phyloP scores from a whole-genome alignment of 257 asterid species.

The Linderniella brevidens region DNA sequence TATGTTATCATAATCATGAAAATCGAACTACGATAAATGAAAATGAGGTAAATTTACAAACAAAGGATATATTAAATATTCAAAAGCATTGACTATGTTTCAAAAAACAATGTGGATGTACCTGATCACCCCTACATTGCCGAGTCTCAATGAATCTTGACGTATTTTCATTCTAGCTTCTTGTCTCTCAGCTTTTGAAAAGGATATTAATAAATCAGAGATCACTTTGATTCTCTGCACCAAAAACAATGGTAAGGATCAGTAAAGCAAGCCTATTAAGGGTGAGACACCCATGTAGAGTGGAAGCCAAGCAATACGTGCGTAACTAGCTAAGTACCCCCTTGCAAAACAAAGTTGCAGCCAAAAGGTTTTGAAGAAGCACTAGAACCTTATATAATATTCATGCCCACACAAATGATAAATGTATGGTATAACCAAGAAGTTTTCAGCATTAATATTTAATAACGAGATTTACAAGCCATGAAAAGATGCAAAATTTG shows the following conservation, averaged over 20 bases:
- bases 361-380: too few species aligned
- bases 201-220: slow-evolving; percentile 81
- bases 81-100: too few species aligned
- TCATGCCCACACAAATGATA: too few species aligned
- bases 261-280: not conserved
- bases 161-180: slow-evolving; percentile 93
- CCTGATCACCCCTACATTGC: slow-evolving; percentile 94
- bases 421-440: too few species aligned
- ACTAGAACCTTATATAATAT: too few species aligned
- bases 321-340: too few species aligned
- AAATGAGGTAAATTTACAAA: not conserved
- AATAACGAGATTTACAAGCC: not conserved
- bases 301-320: too few species aligned
- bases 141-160: slow-evolving; percentile 88
- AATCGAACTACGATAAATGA: not conserved
- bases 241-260: slow-evolving; percentile 8
- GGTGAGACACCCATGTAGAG: not conserved
- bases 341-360: too few species aligned
- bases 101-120: not conserved
- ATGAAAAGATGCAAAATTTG: slow-evolving; percentile 6
- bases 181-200: slow-evolving; percentile 94
- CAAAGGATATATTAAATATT: too few species aligned
- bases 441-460: not conserved
- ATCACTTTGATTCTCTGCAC: slow-evolving; percentile 73
- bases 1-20: not conserved